Percentiles rank a stretch among this genome's conserved stretches.
These are phyloP conservation scores for Kwoniella europaea DNA, from an alignment of 768 basidiomycete genomes.

Conservation along the genomic window DNA sequence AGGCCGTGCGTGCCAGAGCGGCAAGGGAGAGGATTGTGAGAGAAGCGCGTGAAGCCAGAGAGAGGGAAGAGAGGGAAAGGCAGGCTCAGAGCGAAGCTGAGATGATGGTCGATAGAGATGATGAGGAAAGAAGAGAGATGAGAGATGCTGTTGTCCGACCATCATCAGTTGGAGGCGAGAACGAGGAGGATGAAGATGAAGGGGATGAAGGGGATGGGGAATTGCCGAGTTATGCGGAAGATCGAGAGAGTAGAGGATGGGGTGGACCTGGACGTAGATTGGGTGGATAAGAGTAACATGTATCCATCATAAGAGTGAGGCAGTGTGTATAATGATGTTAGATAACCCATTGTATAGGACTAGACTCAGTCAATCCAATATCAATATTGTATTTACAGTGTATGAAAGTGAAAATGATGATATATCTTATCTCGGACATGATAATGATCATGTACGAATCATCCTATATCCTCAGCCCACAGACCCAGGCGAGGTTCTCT, in stretches of 20 bases:
- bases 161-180: neutral
- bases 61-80: conserved; percentile 16
- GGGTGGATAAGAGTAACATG: conserved; percentile 12
- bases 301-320: no score
- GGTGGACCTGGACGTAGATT: conserved; percentile 39
- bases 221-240: conserved; percentile 24
- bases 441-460: no score
- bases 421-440: no score
- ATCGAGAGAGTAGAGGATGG: conserved; percentile 34
- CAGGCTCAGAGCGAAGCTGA: conserved; percentile 22
- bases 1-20: conserved; percentile 36
- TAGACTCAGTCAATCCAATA: no score
- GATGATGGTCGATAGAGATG: conserved; percentile 12
- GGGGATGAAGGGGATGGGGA: conserved; percentile 30
- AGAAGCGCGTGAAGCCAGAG: conserved; percentile 31
- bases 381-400: no score
- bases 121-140: conserved; percentile 17
- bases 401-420: no score
- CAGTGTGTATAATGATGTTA: neutral
- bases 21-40: conserved; percentile 36
- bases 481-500: no score
- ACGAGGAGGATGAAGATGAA: conserved; percentile 14
- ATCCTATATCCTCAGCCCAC: no score
- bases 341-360: neutral
- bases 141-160: conserved; percentile 14